phyloP scores from a whole-genome alignment of 2,329 filamentous ascomycete genomes.

The Neonectria neomacrospora region DNA sequence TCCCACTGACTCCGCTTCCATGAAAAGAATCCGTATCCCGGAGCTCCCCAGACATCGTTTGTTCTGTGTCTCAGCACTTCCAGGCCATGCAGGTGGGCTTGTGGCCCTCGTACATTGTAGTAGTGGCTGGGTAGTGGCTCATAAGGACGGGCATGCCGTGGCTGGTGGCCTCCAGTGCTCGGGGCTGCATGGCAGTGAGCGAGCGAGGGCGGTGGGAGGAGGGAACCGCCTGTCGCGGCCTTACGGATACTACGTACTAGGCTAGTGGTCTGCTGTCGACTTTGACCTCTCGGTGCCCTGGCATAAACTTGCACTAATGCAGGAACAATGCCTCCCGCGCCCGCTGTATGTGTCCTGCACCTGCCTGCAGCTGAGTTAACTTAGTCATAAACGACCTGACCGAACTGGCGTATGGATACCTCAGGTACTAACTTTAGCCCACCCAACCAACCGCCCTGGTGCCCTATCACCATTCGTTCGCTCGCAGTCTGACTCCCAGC shows the following conservation, averaged over 20 bases:
- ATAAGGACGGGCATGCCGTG: background rate
- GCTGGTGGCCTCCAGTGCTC: background rate
- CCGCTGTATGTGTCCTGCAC: conserved; percentile 19
- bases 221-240: conserved; percentile 8
- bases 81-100: background rate
- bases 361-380: conserved; percentile 5
- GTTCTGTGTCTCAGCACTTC: background rate
- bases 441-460: background rate
- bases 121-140: background rate
- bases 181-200: background rate
- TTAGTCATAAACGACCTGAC: background rate
- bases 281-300: conserved; percentile 32
- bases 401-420: conserved; percentile 6
- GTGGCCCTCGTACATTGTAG: background rate
- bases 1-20: conserved; percentile 4
- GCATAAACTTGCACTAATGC: conserved; percentile 41
- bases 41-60: background rate
- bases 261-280: conserved; percentile 28
- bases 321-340: conserved; percentile 41
- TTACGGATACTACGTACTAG: too few relatives aligned
- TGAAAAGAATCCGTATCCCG: conserved; percentile 13
- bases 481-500: background rate
- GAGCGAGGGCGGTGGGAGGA: conserved; percentile 7
- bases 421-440: background rate
- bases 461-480: background rate